Evolutionary conservation across 2,329 filamentous ascomycete genomes (phyloP).

Genomic region (Teratosphaeria destructans): DNA sequence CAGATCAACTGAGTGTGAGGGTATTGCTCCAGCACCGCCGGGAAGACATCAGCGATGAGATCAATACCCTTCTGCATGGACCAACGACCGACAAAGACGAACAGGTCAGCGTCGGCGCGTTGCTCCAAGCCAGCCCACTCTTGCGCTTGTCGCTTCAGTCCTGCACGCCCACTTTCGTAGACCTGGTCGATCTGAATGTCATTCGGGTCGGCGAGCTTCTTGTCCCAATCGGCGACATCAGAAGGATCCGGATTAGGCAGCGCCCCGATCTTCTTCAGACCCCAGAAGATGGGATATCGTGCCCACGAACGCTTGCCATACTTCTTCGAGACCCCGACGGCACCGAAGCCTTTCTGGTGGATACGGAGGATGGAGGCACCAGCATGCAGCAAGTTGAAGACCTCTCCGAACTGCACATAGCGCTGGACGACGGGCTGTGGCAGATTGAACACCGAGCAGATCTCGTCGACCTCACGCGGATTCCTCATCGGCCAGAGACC

Average conservation of each 20-base stretch:
- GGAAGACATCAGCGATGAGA: constrained; percentile 58
- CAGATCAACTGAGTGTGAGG: constrained; percentile 52
- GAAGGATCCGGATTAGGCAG: constrained; percentile 57
- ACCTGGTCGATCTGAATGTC: constrained; percentile 44
- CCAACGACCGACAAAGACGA: constrained; percentile 61
- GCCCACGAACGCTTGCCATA: constrained; percentile 58
- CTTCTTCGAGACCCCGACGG: constrained; percentile 58
- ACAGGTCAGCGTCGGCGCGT: constrained; percentile 51
- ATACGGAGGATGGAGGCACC: constrained; percentile 55
- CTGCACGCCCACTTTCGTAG: constrained; percentile 44
- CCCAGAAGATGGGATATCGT: constrained; percentile 61
- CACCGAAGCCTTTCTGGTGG: constrained; percentile 57
- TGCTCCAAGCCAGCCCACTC: constrained; percentile 56
- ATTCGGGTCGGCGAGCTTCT: constrained; percentile 40
- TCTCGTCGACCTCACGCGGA: constrained; percentile 50
- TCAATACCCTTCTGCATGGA: constrained; percentile 60
- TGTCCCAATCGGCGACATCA: constrained; percentile 52
- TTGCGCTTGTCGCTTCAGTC: constrained; percentile 51
- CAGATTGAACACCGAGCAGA: constrained; percentile 56
- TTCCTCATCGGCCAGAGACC: constrained; percentile 59
- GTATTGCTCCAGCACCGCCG: constrained; percentile 50
- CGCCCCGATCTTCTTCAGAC: constrained; percentile 50
- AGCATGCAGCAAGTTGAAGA: constrained; percentile 60
- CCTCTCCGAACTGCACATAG: constrained; percentile 58
- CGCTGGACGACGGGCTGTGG: constrained; percentile 45